phyloP scores from a whole-genome alignment of 129 eudicot genomes.

The Lactuca sativa region DNA sequence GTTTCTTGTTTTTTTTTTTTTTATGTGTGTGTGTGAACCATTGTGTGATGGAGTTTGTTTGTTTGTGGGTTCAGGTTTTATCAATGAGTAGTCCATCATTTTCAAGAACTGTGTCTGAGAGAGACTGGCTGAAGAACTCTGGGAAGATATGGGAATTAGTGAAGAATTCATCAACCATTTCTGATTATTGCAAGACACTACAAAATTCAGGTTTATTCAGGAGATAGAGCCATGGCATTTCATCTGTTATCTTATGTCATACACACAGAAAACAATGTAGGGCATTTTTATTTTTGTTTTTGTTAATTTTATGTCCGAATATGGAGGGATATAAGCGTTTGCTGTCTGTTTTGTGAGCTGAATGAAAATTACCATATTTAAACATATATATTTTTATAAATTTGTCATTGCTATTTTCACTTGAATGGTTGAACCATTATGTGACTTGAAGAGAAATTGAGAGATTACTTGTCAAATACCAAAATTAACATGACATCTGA shows the following conservation, averaged over 20 bases:
- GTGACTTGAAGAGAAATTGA: too few relatives aligned
- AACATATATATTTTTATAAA: not conserved
- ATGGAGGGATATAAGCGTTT: not conserved
- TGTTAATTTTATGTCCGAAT: not conserved
- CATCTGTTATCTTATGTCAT: conserved; percentile 2
- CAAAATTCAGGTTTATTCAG: conserved; percentile 83
- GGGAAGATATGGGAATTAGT: conserved; percentile 93
- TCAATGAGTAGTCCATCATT: conserved; percentile 77
- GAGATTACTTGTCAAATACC: too few relatives aligned
- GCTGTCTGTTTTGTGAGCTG: not conserved
- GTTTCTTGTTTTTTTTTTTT: conserved; percentile 25
- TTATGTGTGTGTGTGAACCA: conserved; percentile 18
- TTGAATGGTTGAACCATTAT: too few relatives aligned
- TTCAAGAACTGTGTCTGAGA: conserved; percentile 85
- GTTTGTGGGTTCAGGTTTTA: conserved; percentile 45
- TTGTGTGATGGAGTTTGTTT: not conserved
- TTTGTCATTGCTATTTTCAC: too few relatives aligned
- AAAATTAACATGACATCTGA: too few relatives aligned
- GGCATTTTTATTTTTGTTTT: conserved; percentile 5
- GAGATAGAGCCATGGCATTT: conserved; percentile 47
- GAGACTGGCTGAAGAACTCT: conserved; percentile 95
- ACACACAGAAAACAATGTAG: not conserved
- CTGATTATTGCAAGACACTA: conserved; percentile 69
- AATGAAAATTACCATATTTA: not conserved
- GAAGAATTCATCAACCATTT: conserved; percentile 65